A percentile compares a stretch with the other conserved stretches of the same genome.
These are phyloP conservation scores for Salisapilia sapeloensis DNA, from an alignment of 352 stramenopile species.

Conservation along the genomic window DNA sequence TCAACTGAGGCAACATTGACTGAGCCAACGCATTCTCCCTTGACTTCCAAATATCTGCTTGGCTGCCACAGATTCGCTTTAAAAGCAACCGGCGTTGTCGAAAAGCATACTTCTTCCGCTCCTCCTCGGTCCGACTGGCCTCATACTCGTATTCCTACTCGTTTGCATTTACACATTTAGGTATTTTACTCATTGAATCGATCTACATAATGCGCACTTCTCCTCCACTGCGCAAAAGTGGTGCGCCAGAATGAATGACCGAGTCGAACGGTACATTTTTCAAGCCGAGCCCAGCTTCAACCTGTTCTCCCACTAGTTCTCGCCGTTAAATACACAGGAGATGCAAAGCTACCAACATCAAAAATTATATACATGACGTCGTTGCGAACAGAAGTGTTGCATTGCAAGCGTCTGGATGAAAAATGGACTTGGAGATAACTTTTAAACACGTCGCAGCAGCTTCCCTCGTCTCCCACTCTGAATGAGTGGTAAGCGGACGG, in stretches of 20 bases:
- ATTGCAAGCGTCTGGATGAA: neutral
- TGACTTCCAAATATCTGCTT: constrained; percentile 35
- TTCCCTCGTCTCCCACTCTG: constrained; percentile 57
- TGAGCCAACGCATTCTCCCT: constrained; percentile 39
- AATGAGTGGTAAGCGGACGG: neutral
- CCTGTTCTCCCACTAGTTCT: too few species aligned
- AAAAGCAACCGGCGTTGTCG: constrained; percentile 52
- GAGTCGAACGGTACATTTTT: too few species aligned
- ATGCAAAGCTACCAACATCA: too few species aligned
- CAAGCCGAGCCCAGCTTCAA: too few species aligned
- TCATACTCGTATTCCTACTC: constrained; percentile 56
- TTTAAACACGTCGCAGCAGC: constrained; percentile 45
- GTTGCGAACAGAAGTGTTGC: constrained; percentile 12
- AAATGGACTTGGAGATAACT: constrained; percentile 26
- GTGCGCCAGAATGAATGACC: constrained; percentile 45
- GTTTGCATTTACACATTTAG: neutral
- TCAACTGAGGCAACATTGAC: constrained; percentile 46
- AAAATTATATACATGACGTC: constrained; percentile 16
- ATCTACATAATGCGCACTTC: constrained; percentile 15
- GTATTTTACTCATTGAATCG: neutral
- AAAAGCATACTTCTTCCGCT: constrained; percentile 26
- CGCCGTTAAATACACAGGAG: too few species aligned
- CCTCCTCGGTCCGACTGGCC: constrained; percentile 30
- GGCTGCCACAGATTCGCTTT: constrained; percentile 33
- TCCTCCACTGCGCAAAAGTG: constrained; percentile 52